Percentiles rank a stretch among this genome's conserved stretches.
These are phyloP conservation scores for Penicillium coffeae DNA, from an alignment of 495 filamentous ascomycete species.

Conservation along the genomic window DNA sequence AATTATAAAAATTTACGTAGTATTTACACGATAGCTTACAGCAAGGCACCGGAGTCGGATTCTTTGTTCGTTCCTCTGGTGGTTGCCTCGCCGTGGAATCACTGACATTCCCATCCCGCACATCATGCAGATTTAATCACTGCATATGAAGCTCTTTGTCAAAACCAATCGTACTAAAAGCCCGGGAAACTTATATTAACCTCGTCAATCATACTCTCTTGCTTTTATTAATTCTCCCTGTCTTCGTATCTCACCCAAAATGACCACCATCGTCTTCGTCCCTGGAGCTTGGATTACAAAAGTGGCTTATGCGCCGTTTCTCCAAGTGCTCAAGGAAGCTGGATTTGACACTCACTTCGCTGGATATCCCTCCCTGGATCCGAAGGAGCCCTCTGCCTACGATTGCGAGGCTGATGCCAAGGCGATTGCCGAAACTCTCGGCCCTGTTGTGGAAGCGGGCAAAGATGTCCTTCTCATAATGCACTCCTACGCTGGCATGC, in stretches of 20 bases:
- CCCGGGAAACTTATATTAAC: neutral
- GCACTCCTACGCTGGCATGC: conserved; percentile 34
- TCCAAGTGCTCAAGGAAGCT: conserved; percentile 7
- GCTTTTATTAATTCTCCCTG: neutral
- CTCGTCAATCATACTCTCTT: neutral
- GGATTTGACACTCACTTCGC: conserved; percentile 17
- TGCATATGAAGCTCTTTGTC: neutral
- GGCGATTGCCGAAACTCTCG: conserved; percentile 10
- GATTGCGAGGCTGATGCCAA: conserved; percentile 19
- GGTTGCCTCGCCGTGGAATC: neutral
- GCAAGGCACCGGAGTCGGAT: neutral
- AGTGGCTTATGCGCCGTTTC: conserved; percentile 20
- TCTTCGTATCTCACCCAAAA: neutral
- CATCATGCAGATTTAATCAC: neutral
- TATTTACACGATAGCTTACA: no score
- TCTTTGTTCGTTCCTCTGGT: neutral
- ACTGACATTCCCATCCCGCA: neutral
- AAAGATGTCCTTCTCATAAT: conserved; percentile 25
- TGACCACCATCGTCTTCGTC: conserved; percentile 26
- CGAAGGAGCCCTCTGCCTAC: conserved; percentile 7
- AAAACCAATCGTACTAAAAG: neutral
- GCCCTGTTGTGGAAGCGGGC: conserved; percentile 20
- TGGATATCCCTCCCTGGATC: conserved; percentile 23
- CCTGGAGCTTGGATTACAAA: conserved; percentile 28
- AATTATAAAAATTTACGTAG: neutral